phyloP scores from a whole-genome alignment of 768 basidiomycete genomes.

The Tricholoma terreum region DNA sequence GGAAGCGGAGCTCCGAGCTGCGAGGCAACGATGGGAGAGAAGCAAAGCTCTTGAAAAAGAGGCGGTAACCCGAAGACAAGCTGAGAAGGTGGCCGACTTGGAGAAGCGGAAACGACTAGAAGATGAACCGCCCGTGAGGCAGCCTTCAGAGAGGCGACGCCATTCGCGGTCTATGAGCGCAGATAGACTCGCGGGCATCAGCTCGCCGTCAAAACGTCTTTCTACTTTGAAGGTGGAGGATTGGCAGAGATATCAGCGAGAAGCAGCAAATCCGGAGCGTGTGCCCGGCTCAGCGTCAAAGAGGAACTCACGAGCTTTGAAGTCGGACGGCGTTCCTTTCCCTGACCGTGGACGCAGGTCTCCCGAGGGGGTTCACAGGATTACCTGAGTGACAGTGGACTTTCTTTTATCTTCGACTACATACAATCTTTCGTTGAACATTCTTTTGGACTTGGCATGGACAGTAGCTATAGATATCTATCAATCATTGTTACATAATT shows the following conservation, averaged over 20 bases:
- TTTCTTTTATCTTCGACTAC: neutral
- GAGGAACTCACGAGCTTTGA: constrained; percentile 33
- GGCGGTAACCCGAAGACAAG: constrained; percentile 67
- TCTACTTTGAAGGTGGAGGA: constrained; percentile 83
- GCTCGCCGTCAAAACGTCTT: constrained; percentile 54
- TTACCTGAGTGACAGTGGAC: constrained; percentile 29
- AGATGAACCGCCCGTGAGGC: constrained; percentile 33
- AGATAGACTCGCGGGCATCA: constrained; percentile 49
- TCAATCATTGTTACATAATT: neutral
- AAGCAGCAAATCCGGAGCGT: constrained; percentile 22
- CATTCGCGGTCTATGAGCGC: constrained; percentile 60
- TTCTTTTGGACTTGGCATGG: constrained; percentile 5
- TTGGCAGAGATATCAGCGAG: constrained; percentile 75
- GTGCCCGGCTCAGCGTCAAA: constrained; percentile 21
- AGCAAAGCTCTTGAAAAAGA: constrained; percentile 72
- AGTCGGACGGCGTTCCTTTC: constrained; percentile 49
- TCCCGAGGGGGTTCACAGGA: constrained; percentile 24
- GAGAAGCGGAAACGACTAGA: constrained; percentile 50
- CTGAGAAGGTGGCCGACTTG: constrained; percentile 60
- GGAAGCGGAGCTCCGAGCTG: constrained; percentile 70
- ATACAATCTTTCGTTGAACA: too few species aligned
- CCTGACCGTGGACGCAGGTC: constrained; percentile 38
- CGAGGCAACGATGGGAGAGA: constrained; percentile 79
- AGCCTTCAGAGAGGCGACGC: constrained; percentile 22
- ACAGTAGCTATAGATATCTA: neutral